Evolutionary conservation across 192 early-diverging fungal genomes (phyloP).

Genomic region (Gryganskiella cystojenkinii): DNA sequence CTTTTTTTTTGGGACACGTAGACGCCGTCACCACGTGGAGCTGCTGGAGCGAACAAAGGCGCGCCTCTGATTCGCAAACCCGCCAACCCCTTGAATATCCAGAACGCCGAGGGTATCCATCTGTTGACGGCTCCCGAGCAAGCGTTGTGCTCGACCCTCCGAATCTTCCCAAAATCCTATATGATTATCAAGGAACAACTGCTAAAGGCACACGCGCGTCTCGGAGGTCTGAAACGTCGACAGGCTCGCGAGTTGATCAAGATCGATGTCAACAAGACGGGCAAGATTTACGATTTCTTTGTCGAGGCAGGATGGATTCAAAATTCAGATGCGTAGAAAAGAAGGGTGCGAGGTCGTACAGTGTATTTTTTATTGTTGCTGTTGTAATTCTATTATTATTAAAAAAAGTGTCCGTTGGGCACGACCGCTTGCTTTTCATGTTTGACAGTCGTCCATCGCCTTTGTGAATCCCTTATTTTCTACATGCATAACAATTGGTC

Average conservation of each 20-base stretch:
- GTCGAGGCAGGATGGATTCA: slow-evolving; percentile 94
- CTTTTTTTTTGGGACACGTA: neutral
- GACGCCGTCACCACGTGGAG: slow-evolving; percentile 42
- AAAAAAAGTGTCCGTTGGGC: no score
- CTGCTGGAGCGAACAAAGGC: slow-evolving; percentile 16
- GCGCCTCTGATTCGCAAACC: slow-evolving; percentile 43
- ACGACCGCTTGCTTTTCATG: no score
- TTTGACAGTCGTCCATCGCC: no score
- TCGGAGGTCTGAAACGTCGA: slow-evolving; percentile 77
- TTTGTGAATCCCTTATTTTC: no score
- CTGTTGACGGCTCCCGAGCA: slow-evolving; percentile 84
- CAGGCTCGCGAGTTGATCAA: slow-evolving; percentile 88
- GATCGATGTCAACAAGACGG: slow-evolving; percentile 93
- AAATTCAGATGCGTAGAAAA: slow-evolving; percentile 36
- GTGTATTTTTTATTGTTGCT: no score
- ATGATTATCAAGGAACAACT: slow-evolving; percentile 93
- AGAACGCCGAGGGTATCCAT: slow-evolving; percentile 86
- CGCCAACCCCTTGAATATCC: slow-evolving; percentile 80
- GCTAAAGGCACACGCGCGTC: slow-evolving; percentile 83
- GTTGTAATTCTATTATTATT: no score
- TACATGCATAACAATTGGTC: no score
- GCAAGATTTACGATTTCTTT: slow-evolving; percentile 93
- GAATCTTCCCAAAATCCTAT: slow-evolving; percentile 90
- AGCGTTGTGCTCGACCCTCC: slow-evolving; percentile 81
- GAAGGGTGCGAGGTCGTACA: no score